A percentile compares a stretch with the other conserved stretches of the same genome.
These are phyloP conservation scores for Gracilariopsis chorda DNA, from an alignment of 23 red algal species.

Conservation along the genomic window DNA sequence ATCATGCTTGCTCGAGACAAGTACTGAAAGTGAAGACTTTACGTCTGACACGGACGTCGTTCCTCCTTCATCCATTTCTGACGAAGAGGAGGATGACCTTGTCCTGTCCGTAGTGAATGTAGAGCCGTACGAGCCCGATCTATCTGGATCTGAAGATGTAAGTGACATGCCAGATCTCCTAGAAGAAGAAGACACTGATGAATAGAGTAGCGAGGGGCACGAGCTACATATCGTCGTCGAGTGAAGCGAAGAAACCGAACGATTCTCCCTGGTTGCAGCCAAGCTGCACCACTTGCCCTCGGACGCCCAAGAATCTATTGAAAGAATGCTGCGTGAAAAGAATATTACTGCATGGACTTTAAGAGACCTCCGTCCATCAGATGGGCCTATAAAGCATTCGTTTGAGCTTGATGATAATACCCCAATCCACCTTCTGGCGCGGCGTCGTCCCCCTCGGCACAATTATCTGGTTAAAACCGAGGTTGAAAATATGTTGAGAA, in stretches of 20 bases:
- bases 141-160: not conserved
- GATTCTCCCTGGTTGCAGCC: not conserved
- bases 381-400: not conserved
- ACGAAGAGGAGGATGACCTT: not conserved
- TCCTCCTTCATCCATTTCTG: not conserved
- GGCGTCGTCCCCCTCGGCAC: not conserved
- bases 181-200: not conserved
- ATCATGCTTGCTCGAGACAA: too few species aligned
- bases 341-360: not conserved
- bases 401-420: constrained; percentile 4
- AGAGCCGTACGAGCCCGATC: not conserved
- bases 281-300: not conserved
- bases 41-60: not conserved
- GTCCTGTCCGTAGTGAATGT: not conserved
- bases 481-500: not conserved
- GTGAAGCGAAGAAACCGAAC: not conserved
- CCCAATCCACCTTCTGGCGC: not conserved
- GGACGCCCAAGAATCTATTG: not conserved
- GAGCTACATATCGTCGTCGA: not conserved
- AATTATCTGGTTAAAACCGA: not conserved
- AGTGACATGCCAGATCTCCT: too few species aligned
- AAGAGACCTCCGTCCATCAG: not conserved
- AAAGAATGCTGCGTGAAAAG: not conserved
- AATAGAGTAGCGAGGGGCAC: not conserved
- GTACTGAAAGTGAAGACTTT: not conserved